Base-by-base conservation (phyloP, 106 monocot genomes). In the Dioscorea zingiberensis region DNA sequence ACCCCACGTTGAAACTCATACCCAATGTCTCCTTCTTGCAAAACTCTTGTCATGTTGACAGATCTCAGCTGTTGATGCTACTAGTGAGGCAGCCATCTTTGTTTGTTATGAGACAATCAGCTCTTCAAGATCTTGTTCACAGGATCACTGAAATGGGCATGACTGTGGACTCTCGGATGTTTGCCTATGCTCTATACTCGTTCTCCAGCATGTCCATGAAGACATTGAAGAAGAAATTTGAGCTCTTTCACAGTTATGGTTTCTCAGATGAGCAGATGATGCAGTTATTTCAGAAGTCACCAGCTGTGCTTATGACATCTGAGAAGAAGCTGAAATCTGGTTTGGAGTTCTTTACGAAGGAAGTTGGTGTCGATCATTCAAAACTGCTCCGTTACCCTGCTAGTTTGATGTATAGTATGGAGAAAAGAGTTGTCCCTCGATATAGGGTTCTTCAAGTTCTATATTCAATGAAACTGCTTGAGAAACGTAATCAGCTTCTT, bases 1-100 rank as follows among this genome's bases (percentile, higher is more conserved):
- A 63, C 44, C 63, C 63, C 8, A 22, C 27, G 3, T 21, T 45
- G 44, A 63, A 63, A 21, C 63, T 63, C n/a, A 27, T 63, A 22
- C 63, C 63, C 16, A 63, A 63, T 13, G 45, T 63, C 44, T 21
- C 63, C 45, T 63, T 63, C 63, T 46, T 63, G 63, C 2, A 44
- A 21, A 18, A 63, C 14, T 18, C 21, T 44, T 63, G 63, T 22
- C 44, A 44, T 21, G 45, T 63, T 44, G 44, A 45, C 21, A 10
- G 1, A 15, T 46, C 44, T n/a, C 63, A 63, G 44, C 5, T 63
- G 38, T n/a, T 44, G 12, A 63, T 45, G 63, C 45, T 63, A 19
- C 63, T 63, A 17, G 30, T 63, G 63, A 16, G 63, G 63, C 63
- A 63, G 45, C 63, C 63, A 1, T 63, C 45, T 18, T 63, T 63